Evolutionary conservation across 2,329 filamentous ascomycete species (phyloP), one percentile per base, ranked within the genome.

Genomic region (Colletotrichum truncatum): DNA sequence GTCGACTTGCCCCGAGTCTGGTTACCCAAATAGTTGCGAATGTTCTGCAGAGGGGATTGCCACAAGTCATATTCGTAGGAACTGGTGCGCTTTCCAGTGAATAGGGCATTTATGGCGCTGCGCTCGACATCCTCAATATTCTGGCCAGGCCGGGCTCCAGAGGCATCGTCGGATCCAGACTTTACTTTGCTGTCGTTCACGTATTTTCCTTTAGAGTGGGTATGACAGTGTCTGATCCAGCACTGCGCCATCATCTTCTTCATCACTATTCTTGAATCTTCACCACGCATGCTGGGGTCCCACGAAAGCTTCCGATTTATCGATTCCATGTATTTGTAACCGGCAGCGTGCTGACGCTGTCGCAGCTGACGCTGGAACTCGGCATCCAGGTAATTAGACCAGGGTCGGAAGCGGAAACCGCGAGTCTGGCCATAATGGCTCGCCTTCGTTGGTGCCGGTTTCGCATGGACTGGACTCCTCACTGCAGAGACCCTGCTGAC

Each of bases 391-490:
- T 78, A 78, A 28, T 76, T 78, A 7, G 80, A 77, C 81, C 84
- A 86, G 16, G 79, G 69, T 54, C 78, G 81, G 64, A 87, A 81
- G 64, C 84, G 82, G 66, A 87, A 85, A 34, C 71, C 72, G 34
- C 87, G 82, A 32, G 70, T 75, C 67, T 85, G 84, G 43, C 78
- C 74, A 16, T 69, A 72, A 49, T 73, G 73, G 32, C 70, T 69
- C 43, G 66, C 48, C 21, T 56, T 51, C 30, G 41, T 53, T 38
- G 64, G 62, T 10, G 51, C 51, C 25, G 59, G 56, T 26, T 55
- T 68, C 30, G 67, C 53, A 12, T 36, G 16, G 26, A 52, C 23
- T 14, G 41, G 43, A 18, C 60, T 36, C 48, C 53, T 45, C 16
- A 70, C 45, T 36, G 58, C 12, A 16, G 48, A 36, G 46, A 43